Evolutionary conservation across 1,284 basidiomycete species (phyloP), one percentile per base, ranked within the genome.

Genomic region (Xerocomus nothofagi): DNA sequence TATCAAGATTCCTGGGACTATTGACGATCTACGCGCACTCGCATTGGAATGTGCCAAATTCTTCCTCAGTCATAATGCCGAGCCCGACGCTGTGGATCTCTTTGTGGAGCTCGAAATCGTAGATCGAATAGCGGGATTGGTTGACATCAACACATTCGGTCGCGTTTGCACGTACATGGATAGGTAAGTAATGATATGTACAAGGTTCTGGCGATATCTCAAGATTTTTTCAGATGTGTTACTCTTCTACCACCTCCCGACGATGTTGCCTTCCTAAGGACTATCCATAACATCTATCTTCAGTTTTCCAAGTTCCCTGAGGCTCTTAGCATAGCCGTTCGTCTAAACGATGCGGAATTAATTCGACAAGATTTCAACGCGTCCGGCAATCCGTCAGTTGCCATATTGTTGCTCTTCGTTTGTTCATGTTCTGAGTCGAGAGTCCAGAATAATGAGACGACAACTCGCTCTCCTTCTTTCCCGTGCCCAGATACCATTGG

Each of bases 121-220:
- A 43, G 81, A 88, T 58, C 81, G 82, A 59, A 84, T 97, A 55
- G 78, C 80, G 7, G 75, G 81, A 18, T 73, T 93, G 51, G 86
- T 96, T 21, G 93, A 97, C 64, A 80, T 86, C 44, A 90, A 96
- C 70, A 98, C 92, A 0, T 99, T 84, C 66, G 79, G 79, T 44
- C 85, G 97, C 47, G 95, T 99, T n/a, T 98, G 96, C 63, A 85
- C 91, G 51, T 99, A 99, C 72, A 98, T 99, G 92, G 86, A 97
- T 69, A 84, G 88, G 90, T 92, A 64, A 61, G 85, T 74, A 18
- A 30, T 14, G 15, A 24, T 23, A 10, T 24, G 33, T 20, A 9
- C 10, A n/a, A 23, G 30, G 38, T 29, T 30, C 30, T 39, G 8
- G 44, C 37, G 12, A 31, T 50, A 47, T 57, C 52, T 62, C 49